These are phyloP conservation scores for Marasmius sp. DNA, from an alignment of 1,284 basidiomycete genomes.

Conservation along the genomic window DNA sequence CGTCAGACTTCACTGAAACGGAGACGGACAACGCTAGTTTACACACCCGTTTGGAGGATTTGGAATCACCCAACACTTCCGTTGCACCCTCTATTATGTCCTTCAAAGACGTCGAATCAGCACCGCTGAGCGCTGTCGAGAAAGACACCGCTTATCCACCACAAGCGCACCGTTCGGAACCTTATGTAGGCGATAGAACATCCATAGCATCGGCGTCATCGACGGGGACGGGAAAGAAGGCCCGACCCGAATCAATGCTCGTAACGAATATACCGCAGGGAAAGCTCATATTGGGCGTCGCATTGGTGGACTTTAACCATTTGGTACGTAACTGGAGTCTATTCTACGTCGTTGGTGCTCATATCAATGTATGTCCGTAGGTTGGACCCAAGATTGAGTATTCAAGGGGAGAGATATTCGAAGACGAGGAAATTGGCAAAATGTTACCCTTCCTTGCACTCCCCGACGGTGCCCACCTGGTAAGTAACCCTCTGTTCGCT, in stretches of 20 bases:
- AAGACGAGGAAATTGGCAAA: constrained; percentile 79
- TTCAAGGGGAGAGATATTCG: constrained; percentile 64
- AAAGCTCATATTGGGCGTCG: constrained; percentile 77
- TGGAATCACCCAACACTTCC: constrained; percentile 52
- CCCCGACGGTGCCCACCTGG: constrained; percentile 95
- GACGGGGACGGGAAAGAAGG: constrained; percentile 44
- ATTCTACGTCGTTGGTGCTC: not conserved
- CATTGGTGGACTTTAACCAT: constrained; percentile 90
- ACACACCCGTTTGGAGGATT: constrained; percentile 38
- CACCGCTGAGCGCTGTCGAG: not conserved
- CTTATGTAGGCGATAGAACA: not conserved
- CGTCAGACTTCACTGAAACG: constrained; percentile 32
- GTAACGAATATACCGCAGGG: constrained; percentile 51
- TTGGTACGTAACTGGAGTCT: constrained; percentile 48
- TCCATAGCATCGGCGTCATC: constrained; percentile 68
- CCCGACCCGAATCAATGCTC: constrained; percentile 73
- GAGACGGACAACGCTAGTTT: constrained; percentile 51
- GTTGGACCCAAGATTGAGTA: constrained; percentile 92
- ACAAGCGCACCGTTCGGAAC: not conserved
- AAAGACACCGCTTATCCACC: not conserved
- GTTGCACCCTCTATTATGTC: constrained; percentile 51
- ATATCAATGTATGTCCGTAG: constrained; percentile 38
- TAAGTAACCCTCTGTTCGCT: constrained; percentile 40
- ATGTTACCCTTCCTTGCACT: constrained; percentile 96
- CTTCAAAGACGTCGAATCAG: not conserved